Conservation (phyloP, 139 green algal genomes). For the Chlamydomonas sp. region DNA sequence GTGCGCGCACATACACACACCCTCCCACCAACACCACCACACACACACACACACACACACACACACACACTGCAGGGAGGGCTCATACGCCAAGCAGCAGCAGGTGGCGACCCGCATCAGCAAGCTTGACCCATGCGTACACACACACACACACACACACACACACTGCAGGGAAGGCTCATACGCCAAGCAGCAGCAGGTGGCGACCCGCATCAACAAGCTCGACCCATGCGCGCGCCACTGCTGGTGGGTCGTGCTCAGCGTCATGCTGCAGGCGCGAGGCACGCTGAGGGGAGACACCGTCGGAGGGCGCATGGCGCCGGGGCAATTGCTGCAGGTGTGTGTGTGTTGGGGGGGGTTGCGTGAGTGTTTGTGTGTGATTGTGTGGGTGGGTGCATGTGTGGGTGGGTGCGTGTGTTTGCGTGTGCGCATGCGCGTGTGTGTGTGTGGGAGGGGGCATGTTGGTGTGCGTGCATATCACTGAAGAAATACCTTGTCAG, state of each 20-base stretch:
- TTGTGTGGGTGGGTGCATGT: neutral
- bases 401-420: neutral
- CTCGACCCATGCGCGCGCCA: neutral
- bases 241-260: constrained; percentile 6
- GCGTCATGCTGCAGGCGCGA: constrained; percentile 4
- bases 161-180: neutral
- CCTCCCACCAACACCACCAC: too few relatives aligned
- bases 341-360: neutral
- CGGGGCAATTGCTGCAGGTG: neutral
- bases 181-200: constrained; percentile 11
- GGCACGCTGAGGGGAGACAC: neutral
- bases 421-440: neutral
- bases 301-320: neutral
- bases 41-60: too few relatives aligned
- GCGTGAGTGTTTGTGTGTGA: neutral
- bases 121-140: too few relatives aligned
- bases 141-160: too few relatives aligned
- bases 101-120: too few relatives aligned
- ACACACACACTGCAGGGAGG: too few relatives aligned
- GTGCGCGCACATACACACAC: too few relatives aligned
- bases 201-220: constrained; percentile 15
- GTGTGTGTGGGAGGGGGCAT: neutral
- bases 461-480: neutral
- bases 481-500: neutral
- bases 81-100: too few relatives aligned